These are phyloP conservation scores for Penicillium riverlandense DNA, from an alignment of 495 filamentous ascomycete species.

Conservation along the genomic window DNA sequence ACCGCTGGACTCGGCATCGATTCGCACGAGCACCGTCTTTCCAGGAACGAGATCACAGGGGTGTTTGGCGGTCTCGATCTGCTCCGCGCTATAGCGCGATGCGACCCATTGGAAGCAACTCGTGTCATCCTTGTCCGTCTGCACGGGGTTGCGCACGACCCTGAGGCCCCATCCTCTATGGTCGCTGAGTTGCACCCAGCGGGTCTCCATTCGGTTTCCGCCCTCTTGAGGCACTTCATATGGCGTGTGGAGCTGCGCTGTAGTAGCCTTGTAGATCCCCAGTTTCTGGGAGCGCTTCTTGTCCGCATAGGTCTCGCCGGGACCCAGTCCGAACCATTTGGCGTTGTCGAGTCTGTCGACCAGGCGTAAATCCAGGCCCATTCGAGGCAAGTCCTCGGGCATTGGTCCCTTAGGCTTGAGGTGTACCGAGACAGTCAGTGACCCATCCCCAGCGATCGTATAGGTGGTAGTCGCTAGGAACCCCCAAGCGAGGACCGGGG, in stretches of 20 bases:
- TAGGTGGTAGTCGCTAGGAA: slow-evolving; percentile 42
- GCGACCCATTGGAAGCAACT: slow-evolving; percentile 42
- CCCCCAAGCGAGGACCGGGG: slow-evolving; percentile 52
- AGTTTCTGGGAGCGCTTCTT: slow-evolving; percentile 48
- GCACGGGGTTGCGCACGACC: slow-evolving; percentile 10
- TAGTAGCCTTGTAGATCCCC: slow-evolving; percentile 37
- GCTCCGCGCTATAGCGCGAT: slow-evolving; percentile 40
- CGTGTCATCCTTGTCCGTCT: slow-evolving; percentile 1
- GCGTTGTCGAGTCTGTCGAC: slow-evolving; percentile 28
- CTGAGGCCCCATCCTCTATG: slow-evolving; percentile 27
- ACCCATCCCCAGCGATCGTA: slow-evolving; percentile 34
- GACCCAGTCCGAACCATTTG: slow-evolving; percentile 55
- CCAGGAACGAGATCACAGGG: slow-evolving; percentile 52
- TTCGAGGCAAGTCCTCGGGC: slow-evolving; percentile 48
- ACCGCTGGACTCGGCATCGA: slow-evolving; percentile 51
- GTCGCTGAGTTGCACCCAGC: slow-evolving; percentile 46
- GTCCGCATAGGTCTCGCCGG: slow-evolving; percentile 56
- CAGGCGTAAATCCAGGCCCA: slow-evolving; percentile 46
- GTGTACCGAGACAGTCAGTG: slow-evolving; percentile 24
- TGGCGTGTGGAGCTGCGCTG: slow-evolving; percentile 42
- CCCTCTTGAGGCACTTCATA: slow-evolving; percentile 62
- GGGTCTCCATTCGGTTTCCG: slow-evolving; percentile 52
- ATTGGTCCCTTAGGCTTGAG: slow-evolving; percentile 36
- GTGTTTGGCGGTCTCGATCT: slow-evolving; percentile 51
- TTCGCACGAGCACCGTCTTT: slow-evolving; percentile 47